Base-by-base conservation (phyloP, 164 flowering plant genomes). In the Sedum album region DNA sequence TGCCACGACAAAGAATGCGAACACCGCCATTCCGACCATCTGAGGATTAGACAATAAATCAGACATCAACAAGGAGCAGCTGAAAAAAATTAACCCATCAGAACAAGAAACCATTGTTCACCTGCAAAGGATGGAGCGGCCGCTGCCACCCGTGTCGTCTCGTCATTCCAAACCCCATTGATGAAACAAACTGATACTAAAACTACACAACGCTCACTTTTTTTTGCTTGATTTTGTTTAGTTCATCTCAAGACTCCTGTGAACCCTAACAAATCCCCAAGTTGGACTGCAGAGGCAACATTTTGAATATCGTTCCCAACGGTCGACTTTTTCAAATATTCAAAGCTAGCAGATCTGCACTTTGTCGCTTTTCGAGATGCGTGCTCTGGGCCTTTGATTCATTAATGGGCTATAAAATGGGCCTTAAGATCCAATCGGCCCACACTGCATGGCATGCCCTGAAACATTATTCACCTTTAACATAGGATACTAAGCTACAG, bases 111-210 rank as follows among this genome's bases (percentile, higher is more conserved):
- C 17, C 6, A 30, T 23, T 53, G 30, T 13, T 7, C 60, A 89
- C 96, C 97, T 91, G 96, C 51, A 91, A 74, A 60, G 92, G 88
- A 68, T 91, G 96, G 46, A 94, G 85, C 69, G 97, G 99, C 63
- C 82, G 89, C 73, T 94, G 92, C 97, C 96, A 94, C 63, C 99
- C 99, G 81, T 94, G 96, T 81, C 92, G 88, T 81, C 96, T 86
- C 85, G 80, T 80, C 57, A 53, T 31, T 31, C 66, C 39, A 17
- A 65, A 41, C n/a, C 67, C 26, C 33, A 57, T 57, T 33, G 13
- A 57, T 13, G 33, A 57, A 5, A 26, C 62, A 28, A 57, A 9
- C 26, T 28, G 17, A 26, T 9, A 4, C 20, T 28, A 15, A 23
- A 28, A 2, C 1, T 26, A 28, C 23, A 1, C 1, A 26, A 28